Percentiles rank a stretch among this genome's conserved stretches.
These are phyloP conservation scores for Plectranthus barbatus DNA, from an alignment of 257 asterid species.

Conservation along the genomic window DNA sequence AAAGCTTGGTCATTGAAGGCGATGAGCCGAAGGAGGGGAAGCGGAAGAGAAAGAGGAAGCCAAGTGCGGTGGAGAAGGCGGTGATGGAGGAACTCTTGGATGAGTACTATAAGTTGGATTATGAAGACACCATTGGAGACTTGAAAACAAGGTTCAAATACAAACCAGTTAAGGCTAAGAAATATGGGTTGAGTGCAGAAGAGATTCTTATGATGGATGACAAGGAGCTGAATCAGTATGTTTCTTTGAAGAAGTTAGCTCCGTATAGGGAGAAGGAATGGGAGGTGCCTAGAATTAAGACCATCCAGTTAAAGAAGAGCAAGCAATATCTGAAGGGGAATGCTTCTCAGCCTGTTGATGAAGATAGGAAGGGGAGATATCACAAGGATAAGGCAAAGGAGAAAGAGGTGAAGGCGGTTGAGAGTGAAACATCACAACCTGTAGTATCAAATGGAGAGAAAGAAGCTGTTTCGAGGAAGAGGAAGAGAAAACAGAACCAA, in stretches of 20 bases:
- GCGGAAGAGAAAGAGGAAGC: constrained; percentile 48
- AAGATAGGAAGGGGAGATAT: constrained; percentile 19
- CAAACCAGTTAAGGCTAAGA: constrained; percentile 46
- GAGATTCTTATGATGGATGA: constrained; percentile 55
- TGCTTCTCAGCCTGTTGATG: neutral
- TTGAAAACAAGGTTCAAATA: constrained; percentile 80
- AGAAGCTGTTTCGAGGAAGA: constrained; percentile 28
- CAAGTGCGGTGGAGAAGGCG: constrained; percentile 48
- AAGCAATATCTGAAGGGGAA: constrained; percentile 11
- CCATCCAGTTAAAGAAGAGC: constrained; percentile 30
- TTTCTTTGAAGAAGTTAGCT: constrained; percentile 67
- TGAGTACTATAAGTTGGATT: constrained; percentile 79
- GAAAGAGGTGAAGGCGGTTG: constrained; percentile 15
- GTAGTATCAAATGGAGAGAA: constrained; percentile 4
- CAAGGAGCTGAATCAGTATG: constrained; percentile 67
- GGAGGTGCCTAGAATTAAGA: constrained; percentile 59
- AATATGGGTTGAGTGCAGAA: constrained; percentile 44
- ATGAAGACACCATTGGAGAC: constrained; percentile 73
- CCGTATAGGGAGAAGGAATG: constrained; percentile 75
- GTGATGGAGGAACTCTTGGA: constrained; percentile 56
- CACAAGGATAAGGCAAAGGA: constrained; percentile 12
- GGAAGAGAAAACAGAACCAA: constrained; percentile 42
- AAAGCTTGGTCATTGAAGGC: constrained; percentile 16
- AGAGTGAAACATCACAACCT: constrained; percentile 14
- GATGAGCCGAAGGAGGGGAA: constrained; percentile 38